Evolutionary conservation across 345 rosid genomes (phyloP), one percentile per base, ranked within the genome.

Genomic region (Sonneratia caseolaris): DNA sequence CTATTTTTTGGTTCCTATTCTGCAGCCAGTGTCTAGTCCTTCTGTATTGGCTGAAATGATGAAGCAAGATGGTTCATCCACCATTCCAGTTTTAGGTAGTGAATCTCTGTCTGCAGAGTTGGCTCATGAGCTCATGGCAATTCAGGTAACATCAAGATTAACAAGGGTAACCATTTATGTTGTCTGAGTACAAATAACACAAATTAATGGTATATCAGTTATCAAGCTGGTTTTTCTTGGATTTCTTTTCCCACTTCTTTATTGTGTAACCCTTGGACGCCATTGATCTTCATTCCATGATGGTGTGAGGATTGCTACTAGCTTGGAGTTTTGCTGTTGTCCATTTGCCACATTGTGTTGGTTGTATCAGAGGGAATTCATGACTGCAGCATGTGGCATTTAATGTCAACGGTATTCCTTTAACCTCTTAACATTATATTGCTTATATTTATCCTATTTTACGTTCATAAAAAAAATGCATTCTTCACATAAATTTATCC

Each of bases 291-390:
- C 66, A 24, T 72, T 72, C 49, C 59, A 71, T 76, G 73, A 8
- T 85, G 81, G 81, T 75, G 94, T 81, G 88, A 87, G 92, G 83
- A 78, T 71, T 78, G 51, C 71, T 79, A 83, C 68, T 86, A 91
- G 97, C 88, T 91, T 73, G 95, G 95, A 68, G 88, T 91, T 67
- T 84, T 89, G 49, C 82, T 91, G 48, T 82, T 92, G 65, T 91
- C 97, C 65, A 80, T 91, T 80, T 91, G 97, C 81, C 95, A 89
- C 72, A 76, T 91, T 74, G 71, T 91, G 84, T 82, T 91, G 81
- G 90, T 89, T 76, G 90, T 91, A 57, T 89, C 91, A 53, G 97
- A 91, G 69, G 95, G 95, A 72, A 83, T 88, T 76, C 90, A 86
- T 75, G 89, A 85, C 75, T 73, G 79, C 74, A 83, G 76, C 72